Evolutionary conservation across 768 basidiomycete species (phyloP).

Genomic region (Scleroderma bovista): DNA sequence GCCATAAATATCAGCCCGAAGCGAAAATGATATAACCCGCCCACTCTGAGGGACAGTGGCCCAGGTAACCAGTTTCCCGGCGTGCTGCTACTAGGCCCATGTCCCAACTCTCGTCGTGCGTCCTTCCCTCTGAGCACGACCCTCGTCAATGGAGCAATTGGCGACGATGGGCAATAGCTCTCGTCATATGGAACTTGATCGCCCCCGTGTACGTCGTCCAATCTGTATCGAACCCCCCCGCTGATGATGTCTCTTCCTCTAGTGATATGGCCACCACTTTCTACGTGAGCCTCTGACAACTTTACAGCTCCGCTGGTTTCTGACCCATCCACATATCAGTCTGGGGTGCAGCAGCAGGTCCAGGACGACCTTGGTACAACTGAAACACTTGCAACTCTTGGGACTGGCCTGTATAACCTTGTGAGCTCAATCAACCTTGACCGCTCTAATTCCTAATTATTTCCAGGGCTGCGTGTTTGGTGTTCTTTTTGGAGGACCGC

Average conservation of each 20-base stretch:
- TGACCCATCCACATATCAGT: constrained; percentile 6
- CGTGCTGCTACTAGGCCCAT: constrained; percentile 4
- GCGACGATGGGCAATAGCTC: constrained; percentile 22
- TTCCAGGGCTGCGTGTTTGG: background rate
- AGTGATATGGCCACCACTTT: constrained; percentile 23
- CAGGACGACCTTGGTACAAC: background rate
- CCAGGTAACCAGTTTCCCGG: background rate
- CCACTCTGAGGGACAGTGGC: background rate
- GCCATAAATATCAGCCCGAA: too few species aligned
- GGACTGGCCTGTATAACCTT: background rate
- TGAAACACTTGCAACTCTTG: background rate
- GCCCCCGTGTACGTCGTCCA: constrained; percentile 22
- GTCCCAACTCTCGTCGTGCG: constrained; percentile 14
- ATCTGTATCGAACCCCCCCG: background rate
- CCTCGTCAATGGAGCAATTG: constrained; percentile 24
- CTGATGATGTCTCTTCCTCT: constrained; percentile 3
- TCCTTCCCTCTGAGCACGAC: constrained; percentile 16
- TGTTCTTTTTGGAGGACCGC: background rate
- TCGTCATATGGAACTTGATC: constrained; percentile 25
- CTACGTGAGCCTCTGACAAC: constrained; percentile 15
- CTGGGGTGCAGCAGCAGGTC: constrained; percentile 24
- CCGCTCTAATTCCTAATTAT: background rate
- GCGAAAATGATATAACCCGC: background rate
- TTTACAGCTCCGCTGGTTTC: background rate
- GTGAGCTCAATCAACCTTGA: background rate